Evolutionary conservation across 2,329 filamentous ascomycete species (phyloP), one percentile per base, ranked within the genome.

Genomic region (Cladosporium halotolerans): DNA sequence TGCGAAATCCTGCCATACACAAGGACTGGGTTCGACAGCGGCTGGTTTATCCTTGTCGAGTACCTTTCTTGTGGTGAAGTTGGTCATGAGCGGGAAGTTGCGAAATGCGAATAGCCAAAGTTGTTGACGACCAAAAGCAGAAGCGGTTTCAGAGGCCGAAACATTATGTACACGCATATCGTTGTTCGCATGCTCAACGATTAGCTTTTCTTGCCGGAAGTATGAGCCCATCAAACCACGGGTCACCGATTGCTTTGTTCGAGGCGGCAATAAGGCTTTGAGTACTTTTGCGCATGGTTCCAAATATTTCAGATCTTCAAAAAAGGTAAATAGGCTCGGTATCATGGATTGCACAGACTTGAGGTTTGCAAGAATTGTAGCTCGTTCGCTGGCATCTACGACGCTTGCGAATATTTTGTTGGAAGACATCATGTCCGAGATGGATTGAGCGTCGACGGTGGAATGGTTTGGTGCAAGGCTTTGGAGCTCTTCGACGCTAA

Each of bases 301-400:
- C 9, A 63, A 55, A 41, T 61, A 60, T 43, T 64, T 63, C 16
- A 59, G 42, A 23, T 58, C 52, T 54, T 63, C 57, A 42, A 64
- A 62, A 45, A 63, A 62, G 10, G 53, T 62, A 16, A 52, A 55
- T 6, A 64, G 53, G 33, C 56, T 61, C 32, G 56, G 58, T 14
- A 62, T 56, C 42, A 59, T 53, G 28, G n/a, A 19, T 13, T 36
- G 38, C 18, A 55, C 32, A 3, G 33, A 31, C 16, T 28, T 32
- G 6, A 55, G 18, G 19, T 57, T 52, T 7, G 43, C 19, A 14
- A 55, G 18, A 28, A 57, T 16, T 28, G 11, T 16, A 33, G n/a
- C 28, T 13, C 55, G 52, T 23, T 31, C 16, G 3, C 16, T 31
- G 13, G 14, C 45, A 19, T 48, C 47, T 11, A 18, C 34, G 5